Conservation (phyloP, 2,329 filamentous ascomycete species). For the Knoxdaviesia proteae region DNA sequence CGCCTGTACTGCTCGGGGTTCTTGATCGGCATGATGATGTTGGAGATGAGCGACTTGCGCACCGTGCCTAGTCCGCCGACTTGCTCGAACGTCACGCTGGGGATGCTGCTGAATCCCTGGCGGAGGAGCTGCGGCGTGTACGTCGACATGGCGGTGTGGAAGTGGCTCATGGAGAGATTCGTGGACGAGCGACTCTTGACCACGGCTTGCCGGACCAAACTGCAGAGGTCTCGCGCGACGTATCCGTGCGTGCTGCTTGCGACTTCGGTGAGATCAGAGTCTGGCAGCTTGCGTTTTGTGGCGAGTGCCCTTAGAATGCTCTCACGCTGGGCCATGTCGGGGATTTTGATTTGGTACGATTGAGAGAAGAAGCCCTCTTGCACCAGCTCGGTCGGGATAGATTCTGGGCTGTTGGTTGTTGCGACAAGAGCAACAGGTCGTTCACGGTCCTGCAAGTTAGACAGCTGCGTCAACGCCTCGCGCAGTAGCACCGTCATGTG, state of each 20-base stretch:
- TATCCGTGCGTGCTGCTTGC: slow-evolving; percentile 81
- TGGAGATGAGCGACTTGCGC: slow-evolving; percentile 60
- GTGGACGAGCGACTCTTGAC: background rate
- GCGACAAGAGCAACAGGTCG: slow-evolving; percentile 67
- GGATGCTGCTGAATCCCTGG: slow-evolving; percentile 88
- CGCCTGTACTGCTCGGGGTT: slow-evolving; percentile 55
- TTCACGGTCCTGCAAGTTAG: slow-evolving; percentile 1
- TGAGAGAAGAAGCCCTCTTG: slow-evolving; percentile 59
- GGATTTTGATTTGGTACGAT: slow-evolving; percentile 74
- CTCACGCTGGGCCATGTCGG: slow-evolving; percentile 56
- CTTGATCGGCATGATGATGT: slow-evolving; percentile 79
- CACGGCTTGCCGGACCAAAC: slow-evolving; percentile 25
- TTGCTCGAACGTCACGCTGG: slow-evolving; percentile 79
- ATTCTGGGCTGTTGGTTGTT: slow-evolving; percentile 75
- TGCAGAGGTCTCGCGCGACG: slow-evolving; percentile 73
- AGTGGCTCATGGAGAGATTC: background rate
- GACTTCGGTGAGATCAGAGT: slow-evolving; percentile 50
- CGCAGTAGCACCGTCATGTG: slow-evolving; percentile 19
- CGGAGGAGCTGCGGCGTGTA: slow-evolving; percentile 45
- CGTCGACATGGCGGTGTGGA: slow-evolving; percentile 42
- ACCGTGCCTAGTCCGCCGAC: slow-evolving; percentile 70
- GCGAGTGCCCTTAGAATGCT: slow-evolving; percentile 61
- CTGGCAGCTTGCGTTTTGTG: slow-evolving; percentile 38
- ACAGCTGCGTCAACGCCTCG: slow-evolving; percentile 2
- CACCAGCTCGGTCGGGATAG: slow-evolving; percentile 58